Conservation (phyloP, 2,329 filamentous ascomycete genomes). For the Chaetomium strumarium region DNA sequence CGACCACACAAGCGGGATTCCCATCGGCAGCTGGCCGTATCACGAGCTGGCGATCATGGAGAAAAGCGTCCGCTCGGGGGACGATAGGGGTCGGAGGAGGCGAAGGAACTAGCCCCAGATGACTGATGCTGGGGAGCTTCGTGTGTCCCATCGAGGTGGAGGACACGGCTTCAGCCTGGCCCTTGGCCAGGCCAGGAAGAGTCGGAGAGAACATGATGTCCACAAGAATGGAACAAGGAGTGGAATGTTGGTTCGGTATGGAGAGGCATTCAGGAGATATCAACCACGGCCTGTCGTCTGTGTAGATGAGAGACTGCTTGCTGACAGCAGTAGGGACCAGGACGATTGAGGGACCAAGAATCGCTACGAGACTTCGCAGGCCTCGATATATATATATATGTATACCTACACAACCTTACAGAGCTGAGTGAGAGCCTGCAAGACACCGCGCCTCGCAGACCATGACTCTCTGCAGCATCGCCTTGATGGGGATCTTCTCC, state of each 20-base stretch:
- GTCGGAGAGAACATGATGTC: neutral
- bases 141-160: neutral
- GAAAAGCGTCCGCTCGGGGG: neutral
- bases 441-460: neutral
- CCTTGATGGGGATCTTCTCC: slow-evolving; percentile 15
- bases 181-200: neutral
- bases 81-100: neutral
- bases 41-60: neutral
- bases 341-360: neutral
- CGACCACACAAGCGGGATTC: neutral
- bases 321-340: neutral
- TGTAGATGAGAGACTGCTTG: neutral
- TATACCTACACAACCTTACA: slow-evolving; percentile 3
- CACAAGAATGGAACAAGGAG: neutral
- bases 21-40: neutral
- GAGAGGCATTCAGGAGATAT: neutral
- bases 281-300: neutral
- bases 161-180: neutral
- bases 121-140: slow-evolving; percentile 9
- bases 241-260: neutral
- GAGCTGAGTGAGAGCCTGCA: neutral
- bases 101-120: slow-evolving; percentile 1
- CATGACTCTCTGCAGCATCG: neutral
- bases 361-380: slow-evolving; percentile 1
- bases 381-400: slow-evolving; percentile 10